Evolutionary conservation across 345 rosid species (phyloP), one percentile per base, ranked within the genome.

Genomic region (Kernera saxatilis): DNA sequence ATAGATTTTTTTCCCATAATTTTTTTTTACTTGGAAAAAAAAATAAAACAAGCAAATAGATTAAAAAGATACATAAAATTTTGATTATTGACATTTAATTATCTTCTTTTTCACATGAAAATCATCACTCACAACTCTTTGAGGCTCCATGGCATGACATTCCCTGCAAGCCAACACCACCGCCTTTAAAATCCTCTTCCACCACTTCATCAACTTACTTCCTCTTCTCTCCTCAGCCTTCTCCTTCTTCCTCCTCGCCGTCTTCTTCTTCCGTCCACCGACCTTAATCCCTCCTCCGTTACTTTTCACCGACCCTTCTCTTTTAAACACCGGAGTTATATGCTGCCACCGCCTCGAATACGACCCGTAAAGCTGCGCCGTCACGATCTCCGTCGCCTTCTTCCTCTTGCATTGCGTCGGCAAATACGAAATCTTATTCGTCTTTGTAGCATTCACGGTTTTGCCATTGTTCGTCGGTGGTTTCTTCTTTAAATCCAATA

Each of bases 81-180:
- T 8, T 26, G 12, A 67, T 50, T 67, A 74, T 74, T 37, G 52
- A 74, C 53, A 58, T 74, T 49, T 67, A 58, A 2, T n/a, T 1
- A 67, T 74, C 4, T 67, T 74, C 52, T 25, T 61, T 25, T 46
- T 67, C 1, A 46, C 58, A 26, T 8, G 3, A 58, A 5, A 25
- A 57, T 17, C 61, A 73, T 73, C 49, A 46, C 46, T 46, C 30
- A 39, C 67, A 74, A 74, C 51, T 30, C 62, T 27, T 10, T 55
- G 72, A 64, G 93, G 80, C 70, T 89, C 98, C 93, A 92, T 87
- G 57, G 98, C 89, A 73, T 92, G 98, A 49, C 94, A 92, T 53
- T 82, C 84, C 69, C 84, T 79, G 65, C 96, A 92, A 54, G 83
- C 85, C 74, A 81, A 74, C 70, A 86, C 64, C 66, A 89, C 78